phyloP scores from a whole-genome alignment of 768 basidiomycete species.

The Hericium erinaceus region DNA sequence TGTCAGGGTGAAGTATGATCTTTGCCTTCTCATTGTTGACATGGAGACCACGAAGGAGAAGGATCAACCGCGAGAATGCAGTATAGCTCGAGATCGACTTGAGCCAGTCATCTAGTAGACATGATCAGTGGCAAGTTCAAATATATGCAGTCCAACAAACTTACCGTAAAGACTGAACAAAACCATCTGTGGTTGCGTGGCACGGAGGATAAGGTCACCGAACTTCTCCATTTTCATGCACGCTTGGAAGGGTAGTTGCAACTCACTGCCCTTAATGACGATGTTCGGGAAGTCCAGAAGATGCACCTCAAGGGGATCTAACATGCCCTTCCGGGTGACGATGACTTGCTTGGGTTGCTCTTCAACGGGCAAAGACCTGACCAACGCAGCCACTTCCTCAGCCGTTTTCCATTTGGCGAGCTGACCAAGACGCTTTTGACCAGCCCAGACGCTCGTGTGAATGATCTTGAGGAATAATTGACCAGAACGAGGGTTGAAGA shows the following conservation, averaged over 20 bases:
- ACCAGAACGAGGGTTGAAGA: conserved; percentile 98
- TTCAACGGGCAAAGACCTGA: conserved; percentile 97
- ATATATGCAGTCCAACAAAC: conserved; percentile 9
- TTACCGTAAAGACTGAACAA: conserved; percentile 90
- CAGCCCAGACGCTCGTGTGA: conserved; percentile 99
- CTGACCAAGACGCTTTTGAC: conserved; percentile 99
- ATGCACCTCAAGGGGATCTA: conserved; percentile 96
- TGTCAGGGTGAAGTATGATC: conserved; percentile 95
- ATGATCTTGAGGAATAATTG: conserved; percentile 99
- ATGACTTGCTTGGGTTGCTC: conserved; percentile 99
- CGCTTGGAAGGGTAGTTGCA: conserved; percentile 98
- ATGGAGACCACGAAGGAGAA: conserved; percentile 93
- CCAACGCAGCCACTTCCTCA: conserved; percentile 97
- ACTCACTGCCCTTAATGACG: conserved; percentile 97
- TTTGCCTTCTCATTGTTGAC: conserved; percentile 99
- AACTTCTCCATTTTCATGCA: conserved; percentile 99
- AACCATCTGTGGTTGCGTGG: conserved; percentile 99
- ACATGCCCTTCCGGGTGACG: conserved; percentile 99
- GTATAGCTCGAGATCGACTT: conserved; percentile 99
- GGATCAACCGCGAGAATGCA: conserved; percentile 94
- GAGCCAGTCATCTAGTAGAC: conserved; percentile 83
- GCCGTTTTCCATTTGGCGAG: conserved; percentile 99
- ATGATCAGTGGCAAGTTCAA: conserved; percentile 4
- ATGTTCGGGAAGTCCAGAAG: conserved; percentile 99
- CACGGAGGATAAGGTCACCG: conserved; percentile 92